Evolutionary conservation across 495 filamentous ascomycete genomes (phyloP), one percentile per base, ranked within the genome.

Genomic region (Trichocladium uniseriatum): DNA sequence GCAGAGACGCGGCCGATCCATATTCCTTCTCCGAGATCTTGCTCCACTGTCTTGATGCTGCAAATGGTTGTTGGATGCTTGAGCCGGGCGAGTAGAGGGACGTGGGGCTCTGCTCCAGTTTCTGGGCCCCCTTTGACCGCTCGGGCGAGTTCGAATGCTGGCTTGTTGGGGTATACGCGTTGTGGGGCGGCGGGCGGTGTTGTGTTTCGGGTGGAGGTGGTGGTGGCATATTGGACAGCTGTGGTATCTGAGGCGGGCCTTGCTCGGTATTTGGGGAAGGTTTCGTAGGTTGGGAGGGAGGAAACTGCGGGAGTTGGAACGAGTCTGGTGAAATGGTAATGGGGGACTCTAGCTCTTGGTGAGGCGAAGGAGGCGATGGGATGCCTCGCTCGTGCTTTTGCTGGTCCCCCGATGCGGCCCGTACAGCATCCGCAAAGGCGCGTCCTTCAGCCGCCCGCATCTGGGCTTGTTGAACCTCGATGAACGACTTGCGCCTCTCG

Each of bases 361-460:
- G 37, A 28, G 51, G 39, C 11, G 47, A 53, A 9, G 43, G 38
- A 9, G 55, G 29, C 6, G 55, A 39, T 5, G 52, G 10, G 11
- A 40, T 35, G 20, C 20, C 18, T 15, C 18, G 37, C 55, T 32
- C 45, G 58, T 51, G 63, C 52, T 38, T 52, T 56, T 21, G 53
- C 53, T 15, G 52, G 56, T 57, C 43, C 51, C 67, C 27, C 49
- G 53, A 56, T 15, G 53, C 62, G 20, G 65, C 60, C 32, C 72
- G 63, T 15, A 68, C 63, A 31, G 70, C 71, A 21, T 78, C 67
- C 13, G 82, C 76, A 52, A 90, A 72, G 13, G 82, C 83, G 52
- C 73, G 71, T 6, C 81, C 86, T 67, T 90, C 86, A 16, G 84
- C 84, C 21, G 76, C 71, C 40, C 82, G 73, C 79, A 89, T 87